A percentile compares a stretch with the other conserved stretches of the same genome.
phyloP scores from a whole-genome alignment of 257 asterid genomes.

The Jaltomata sinuosa region DNA sequence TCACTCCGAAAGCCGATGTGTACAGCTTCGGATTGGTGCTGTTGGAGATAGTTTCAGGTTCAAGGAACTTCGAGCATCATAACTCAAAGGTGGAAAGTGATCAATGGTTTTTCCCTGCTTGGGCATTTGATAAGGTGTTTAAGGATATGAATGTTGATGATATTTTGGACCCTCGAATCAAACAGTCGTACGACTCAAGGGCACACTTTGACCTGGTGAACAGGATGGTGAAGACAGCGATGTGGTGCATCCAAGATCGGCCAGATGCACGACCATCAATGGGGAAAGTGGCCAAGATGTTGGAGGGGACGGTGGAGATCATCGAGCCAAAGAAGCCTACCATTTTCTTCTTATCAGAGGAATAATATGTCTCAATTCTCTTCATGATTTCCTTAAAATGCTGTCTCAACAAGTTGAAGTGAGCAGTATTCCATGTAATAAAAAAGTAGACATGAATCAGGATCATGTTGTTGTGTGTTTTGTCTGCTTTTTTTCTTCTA shows the following conservation, averaged over 20 bases:
- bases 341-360: constrained; percentile 40
- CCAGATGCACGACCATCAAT: constrained; percentile 73
- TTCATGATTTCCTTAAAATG: not conserved
- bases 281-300: constrained; percentile 94
- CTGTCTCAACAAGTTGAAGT: not conserved
- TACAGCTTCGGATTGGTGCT: constrained; percentile 76
- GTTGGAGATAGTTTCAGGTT: constrained; percentile 68
- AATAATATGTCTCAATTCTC: not conserved
- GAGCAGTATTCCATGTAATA: not conserved
- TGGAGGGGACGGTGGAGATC: constrained; percentile 83
- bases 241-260: constrained; percentile 83
- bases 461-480: not conserved
- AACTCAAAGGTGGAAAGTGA: constrained; percentile 50
- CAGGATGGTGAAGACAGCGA: constrained; percentile 79
- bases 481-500: not conserved
- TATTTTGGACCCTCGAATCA: constrained; percentile 48
- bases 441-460: not conserved
- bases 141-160: constrained; percentile 69
- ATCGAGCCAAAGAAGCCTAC: constrained; percentile 60
- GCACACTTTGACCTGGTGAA: constrained; percentile 61
- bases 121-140: constrained; percentile 78
- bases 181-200: constrained; percentile 39
- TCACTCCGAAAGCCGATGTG: constrained; percentile 80
- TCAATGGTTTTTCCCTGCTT: constrained; percentile 67
- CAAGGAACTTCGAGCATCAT: constrained; percentile 40